A percentile compares a stretch with the other conserved stretches of the same genome.
Conservation (phyloP, 192 early-diverging fungal species). For the Kappamyces sp. region DNA sequence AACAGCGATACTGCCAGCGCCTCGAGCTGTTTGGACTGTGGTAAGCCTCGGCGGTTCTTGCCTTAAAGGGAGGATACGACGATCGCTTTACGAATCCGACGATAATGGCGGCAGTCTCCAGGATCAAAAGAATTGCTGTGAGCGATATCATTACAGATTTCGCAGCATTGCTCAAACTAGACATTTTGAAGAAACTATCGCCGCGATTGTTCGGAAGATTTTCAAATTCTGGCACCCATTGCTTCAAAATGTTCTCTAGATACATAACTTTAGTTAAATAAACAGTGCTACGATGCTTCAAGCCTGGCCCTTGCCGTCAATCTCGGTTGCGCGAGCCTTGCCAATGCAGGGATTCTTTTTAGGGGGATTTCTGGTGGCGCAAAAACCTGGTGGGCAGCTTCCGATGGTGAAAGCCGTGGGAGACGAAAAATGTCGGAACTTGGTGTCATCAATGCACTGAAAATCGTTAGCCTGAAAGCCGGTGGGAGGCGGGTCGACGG, state of each 20-base stretch:
- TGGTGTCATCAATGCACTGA: constrained; percentile 21
- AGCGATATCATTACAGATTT: too few relatives aligned
- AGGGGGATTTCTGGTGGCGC: constrained; percentile 12
- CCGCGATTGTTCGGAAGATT: not conserved
- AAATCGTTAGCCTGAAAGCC: constrained; percentile 15
- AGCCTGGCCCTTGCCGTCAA: constrained; percentile 3
- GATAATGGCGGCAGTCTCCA: too few relatives aligned
- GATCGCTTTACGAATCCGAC: too few relatives aligned
- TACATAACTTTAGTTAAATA: not conserved
- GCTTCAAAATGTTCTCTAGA: not conserved
- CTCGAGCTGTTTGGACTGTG: too few relatives aligned
- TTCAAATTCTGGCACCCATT: not conserved
- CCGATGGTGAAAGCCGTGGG: constrained; percentile 11
- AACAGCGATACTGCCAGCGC: too few relatives aligned
- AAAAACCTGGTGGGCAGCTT: constrained; percentile 18
- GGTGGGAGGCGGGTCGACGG: constrained; percentile 1
- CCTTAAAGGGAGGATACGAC: too few relatives aligned
- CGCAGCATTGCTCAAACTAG: too few relatives aligned
- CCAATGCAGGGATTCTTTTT: constrained; percentile 13
- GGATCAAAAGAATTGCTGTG: too few relatives aligned
- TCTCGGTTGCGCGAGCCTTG: constrained; percentile 4
- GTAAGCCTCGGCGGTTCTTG: too few relatives aligned
- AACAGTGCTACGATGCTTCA: constrained; percentile 5
- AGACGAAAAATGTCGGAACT: constrained; percentile 17
- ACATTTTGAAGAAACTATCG: too few relatives aligned